These are phyloP conservation scores for Colletotrichum cereale DNA, from an alignment of 2,329 filamentous ascomycete genomes.

Conservation along the genomic window DNA sequence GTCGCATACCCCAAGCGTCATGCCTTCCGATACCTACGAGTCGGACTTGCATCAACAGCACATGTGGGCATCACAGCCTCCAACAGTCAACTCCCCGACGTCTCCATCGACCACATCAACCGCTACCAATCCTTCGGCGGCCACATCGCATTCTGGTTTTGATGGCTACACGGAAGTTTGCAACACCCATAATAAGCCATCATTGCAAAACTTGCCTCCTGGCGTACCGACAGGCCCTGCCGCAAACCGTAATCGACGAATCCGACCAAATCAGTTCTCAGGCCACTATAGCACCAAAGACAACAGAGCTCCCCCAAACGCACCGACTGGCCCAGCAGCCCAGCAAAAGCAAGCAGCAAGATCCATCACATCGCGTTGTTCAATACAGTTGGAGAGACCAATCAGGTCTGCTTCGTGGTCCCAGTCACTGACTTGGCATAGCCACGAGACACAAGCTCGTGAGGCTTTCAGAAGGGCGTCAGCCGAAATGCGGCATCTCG, in stretches of 20 bases:
- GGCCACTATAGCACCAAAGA: constrained; percentile 21
- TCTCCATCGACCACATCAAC: not conserved
- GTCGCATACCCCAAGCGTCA: not conserved
- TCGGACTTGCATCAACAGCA: not conserved
- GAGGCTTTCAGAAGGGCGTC: constrained; percentile 51
- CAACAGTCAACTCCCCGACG: not conserved
- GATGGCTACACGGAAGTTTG: constrained; percentile 9
- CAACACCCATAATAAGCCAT: not conserved
- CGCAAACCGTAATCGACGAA: constrained; percentile 21
- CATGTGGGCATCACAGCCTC: not conserved
- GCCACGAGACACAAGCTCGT: constrained; percentile 50
- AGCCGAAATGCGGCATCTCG: constrained; percentile 51
- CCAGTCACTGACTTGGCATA: constrained; percentile 56
- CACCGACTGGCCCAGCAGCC: constrained; percentile 2
- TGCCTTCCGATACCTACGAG: not conserved
- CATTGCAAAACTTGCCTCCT: not conserved
- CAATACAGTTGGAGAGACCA: not conserved
- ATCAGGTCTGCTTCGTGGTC: constrained; percentile 50
- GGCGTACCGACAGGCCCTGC: constrained; percentile 10
- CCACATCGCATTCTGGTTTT: constrained; percentile 1
- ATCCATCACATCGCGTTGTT: not conserved
- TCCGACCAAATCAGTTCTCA: constrained; percentile 12
- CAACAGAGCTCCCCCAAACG: constrained; percentile 22
- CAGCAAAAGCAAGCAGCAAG: not conserved
- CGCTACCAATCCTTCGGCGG: not conserved